Evolutionary conservation across 306 rosid genomes (phyloP), one percentile per base, ranked within the genome.

Genomic region (Potentilla sterilis): DNA sequence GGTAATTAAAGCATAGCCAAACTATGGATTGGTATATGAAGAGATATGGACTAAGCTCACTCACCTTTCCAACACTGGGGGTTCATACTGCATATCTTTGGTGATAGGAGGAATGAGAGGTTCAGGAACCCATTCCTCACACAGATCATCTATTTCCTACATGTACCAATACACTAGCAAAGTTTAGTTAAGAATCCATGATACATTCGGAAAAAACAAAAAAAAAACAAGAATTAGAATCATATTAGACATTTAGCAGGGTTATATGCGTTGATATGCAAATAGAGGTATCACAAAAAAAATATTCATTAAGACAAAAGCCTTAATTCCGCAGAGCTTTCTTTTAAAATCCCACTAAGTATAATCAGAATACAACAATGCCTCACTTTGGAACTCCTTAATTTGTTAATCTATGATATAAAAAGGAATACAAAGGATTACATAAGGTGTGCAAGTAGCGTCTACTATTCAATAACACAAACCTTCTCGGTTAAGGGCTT

Each of bases 101-200:
- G 86, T 78, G 67, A 96, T 73, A 41, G 90, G 78, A 75, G 99
- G 96, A 83, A 96, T 96, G 74, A 96, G 99, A 46, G 99, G 81
- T 75, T 92, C 98, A 28, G 96, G 99, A 81, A 82, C 91, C 99
- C 99, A 96, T 82, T 96, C 99, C 48, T 88, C 89, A 76, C 99
- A 96, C 69, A 96, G 70, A 78, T 96, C 98, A 43, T 96, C 97
- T 73, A 85, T 96, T 90, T 96, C 99, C 99, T 96, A 78, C 73
- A 43, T 10, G 48, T 11, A 67, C 42, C 67, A 77, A 72, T 22
- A 22, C 42, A 47, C 41, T 32, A 24, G 67, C 12, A 38, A 77
- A 64, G 37, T 77, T 67, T 46, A 77, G 54, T 41, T 73, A 41
- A 59, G 47, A 57, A 44, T 21, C 22, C 74, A 43, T 65, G 35